Base-by-base conservation (phyloP, 2,329 filamentous ascomycete species). In the Escovopsis sp. region DNA sequence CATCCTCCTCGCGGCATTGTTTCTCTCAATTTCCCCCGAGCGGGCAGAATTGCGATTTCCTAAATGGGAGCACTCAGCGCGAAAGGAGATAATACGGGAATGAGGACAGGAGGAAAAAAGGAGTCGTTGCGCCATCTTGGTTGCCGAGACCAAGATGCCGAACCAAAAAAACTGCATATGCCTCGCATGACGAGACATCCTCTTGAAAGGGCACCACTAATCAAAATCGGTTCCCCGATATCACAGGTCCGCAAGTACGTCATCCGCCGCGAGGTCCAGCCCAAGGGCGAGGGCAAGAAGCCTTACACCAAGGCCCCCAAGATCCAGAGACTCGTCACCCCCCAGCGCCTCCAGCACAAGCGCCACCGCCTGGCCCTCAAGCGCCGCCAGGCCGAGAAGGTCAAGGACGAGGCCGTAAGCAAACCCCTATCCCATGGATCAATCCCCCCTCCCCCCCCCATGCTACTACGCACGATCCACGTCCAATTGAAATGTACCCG, bases 331-430 rank as follows among this genome's bases (percentile, higher is more conserved):
- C 85, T 98, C 56, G 86, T 98, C 57, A 98, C 90, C 60, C 90
- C 90, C 65, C 90, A 96, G 73, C 90, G 90, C 66, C 86, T 98
- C 61, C 90, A 98, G 78, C 90, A 94, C 82, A 98, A 96, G 84
- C 86, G 90, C 60, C 90, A 96, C 76, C 77, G 87, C 55, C 72
- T 92, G 58, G 88, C 90, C 58, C 81, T 98, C 70, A 98, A 98
- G 86, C 85, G 88, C 66, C 88, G 90, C 67, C 84, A 86, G 62
- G 70, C 87, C 58, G 90, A 98, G 75, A 82, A 87, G 68, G 77
- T 85, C 71, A 94, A 94, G 79, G 90, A 98, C 63, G 88, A 93
- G 74, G 90, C 90, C 60, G 90, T 94, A 85, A 62, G 82, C 77
- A 47, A 36, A 35, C 39, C 27, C 18, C 31, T 25, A 4, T 19